These are phyloP conservation scores for Corylus avellana DNA, from an alignment of 306 rosid genomes.

Conservation along the genomic window DNA sequence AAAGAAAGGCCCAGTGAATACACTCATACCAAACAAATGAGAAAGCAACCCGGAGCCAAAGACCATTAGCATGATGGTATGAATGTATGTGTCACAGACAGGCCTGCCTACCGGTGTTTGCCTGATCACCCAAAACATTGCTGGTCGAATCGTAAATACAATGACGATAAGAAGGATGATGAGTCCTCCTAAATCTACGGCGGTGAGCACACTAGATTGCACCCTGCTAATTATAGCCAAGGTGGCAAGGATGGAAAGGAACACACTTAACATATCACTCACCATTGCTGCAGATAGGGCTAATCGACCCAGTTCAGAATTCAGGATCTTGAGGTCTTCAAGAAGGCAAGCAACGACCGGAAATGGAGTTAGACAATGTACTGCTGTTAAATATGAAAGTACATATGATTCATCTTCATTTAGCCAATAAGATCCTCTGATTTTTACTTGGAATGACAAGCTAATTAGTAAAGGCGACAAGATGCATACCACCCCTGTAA, in stretches of 20 bases:
- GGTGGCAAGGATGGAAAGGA: neutral
- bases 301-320: conserved; percentile 52
- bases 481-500: conserved; percentile 30
- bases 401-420: conserved; percentile 4
- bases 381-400: neutral
- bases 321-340: conserved; percentile 42
- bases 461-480: neutral
- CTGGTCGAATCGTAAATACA: conserved; percentile 37
- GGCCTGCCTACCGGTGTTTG: conserved; percentile 57
- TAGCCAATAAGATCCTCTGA: neutral
- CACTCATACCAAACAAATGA: conserved; percentile 18
- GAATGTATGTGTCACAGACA: conserved; percentile 34
- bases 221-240: rapidly evolving
- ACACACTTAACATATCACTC: conserved; percentile 23
- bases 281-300: conserved; percentile 52
- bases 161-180: neutral
- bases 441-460: neutral
- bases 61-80: conserved; percentile 27
- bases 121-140: conserved; percentile 47
- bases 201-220: neutral
- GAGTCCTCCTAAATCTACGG: neutral
- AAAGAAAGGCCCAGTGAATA: conserved; percentile 48
- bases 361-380: conserved; percentile 33
- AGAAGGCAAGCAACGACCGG: conserved; percentile 36
- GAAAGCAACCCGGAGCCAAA: conserved; percentile 31